Evolutionary conservation across 345 rosid genomes (phyloP), one percentile per base, ranked within the genome.

Genomic region (Eucalyptus sp.): DNA sequence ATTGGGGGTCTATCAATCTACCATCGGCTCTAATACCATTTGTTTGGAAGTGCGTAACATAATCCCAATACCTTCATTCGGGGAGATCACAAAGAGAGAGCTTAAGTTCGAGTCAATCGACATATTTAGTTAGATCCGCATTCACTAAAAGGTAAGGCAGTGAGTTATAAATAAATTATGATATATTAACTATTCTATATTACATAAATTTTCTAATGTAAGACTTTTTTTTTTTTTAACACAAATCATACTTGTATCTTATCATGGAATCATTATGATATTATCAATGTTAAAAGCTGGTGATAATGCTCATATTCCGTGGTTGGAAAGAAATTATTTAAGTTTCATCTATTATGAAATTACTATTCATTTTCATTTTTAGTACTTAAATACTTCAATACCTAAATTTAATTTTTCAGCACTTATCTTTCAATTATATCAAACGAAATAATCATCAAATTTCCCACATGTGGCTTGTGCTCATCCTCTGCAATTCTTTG

Each of bases 41-140:
- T 24, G 29, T 56, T 56, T 56, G 62, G 29, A 24, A 56, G 13
- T 22, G 13, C 29, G 0, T 25, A 24, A 24, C 0, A 24, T 0
- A 56, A 56, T 24, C 3, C 29, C 29, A 10, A 56, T 24, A 24
- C 13, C 1, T 56, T 56, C 13, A 56, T 56, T 24, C 0, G 0
- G 13, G 29, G 13, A 10, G 29, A 24, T 56, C 1, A 1, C 13
- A 10, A 1, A 56, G 13, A 56, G 29, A 56, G 3, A 56, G 29
- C 6, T 22, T 56, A 56, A 56, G 62, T 56, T 0, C 1, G 13
- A 56, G 13, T 13, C 1, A 24, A 25, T 56, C 29, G 0, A 56
- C 29, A 56, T 25, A 56, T 56, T 56, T 25, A 56, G 13, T 56
- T 56, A 4, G 13, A 56, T 22, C 6, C 1, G 13, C 7, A 4